These are phyloP conservation scores for Cyberlindnera veronae DNA, from an alignment of 805 yeast species.

Conservation along the genomic window DNA sequence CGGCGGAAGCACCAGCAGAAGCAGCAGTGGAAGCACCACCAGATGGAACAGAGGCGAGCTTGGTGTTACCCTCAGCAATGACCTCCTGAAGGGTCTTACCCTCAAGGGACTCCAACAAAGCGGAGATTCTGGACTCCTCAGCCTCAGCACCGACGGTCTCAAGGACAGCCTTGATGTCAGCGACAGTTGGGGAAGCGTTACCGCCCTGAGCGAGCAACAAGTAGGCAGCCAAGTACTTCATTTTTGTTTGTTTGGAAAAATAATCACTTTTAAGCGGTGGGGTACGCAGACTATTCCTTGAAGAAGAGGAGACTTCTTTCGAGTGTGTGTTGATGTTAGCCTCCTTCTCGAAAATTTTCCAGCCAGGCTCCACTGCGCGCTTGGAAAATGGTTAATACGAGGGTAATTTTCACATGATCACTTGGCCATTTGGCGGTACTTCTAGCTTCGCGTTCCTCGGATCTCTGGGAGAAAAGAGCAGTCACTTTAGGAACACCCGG, in stretches of 20 bases:
- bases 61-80: slow-evolving; percentile 76
- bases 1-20: slow-evolving; percentile 53
- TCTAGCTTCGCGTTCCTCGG: background rate
- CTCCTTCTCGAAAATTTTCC: slow-evolving; percentile 19
- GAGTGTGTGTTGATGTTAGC: background rate
- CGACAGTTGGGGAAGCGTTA: slow-evolving; percentile 75
- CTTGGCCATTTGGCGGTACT: background rate
- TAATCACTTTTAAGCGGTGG: slow-evolving; percentile 74
- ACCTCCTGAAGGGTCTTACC: slow-evolving; percentile 72
- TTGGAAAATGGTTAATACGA: background rate
- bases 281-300: slow-evolving; percentile 77
- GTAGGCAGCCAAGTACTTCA: slow-evolving; percentile 94
- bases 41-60: slow-evolving; percentile 77
- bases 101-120: slow-evolving; percentile 70
- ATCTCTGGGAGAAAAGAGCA: slow-evolving; percentile 5
- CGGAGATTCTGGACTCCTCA: slow-evolving; percentile 70
- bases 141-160: slow-evolving; percentile 78
- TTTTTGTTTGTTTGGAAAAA: slow-evolving; percentile 41
- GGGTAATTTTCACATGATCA: slow-evolving; percentile 4
- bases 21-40: slow-evolving; percentile 75
- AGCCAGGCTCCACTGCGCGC: too few relatives aligned
- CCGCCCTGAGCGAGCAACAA: slow-evolving; percentile 87
- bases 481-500: slow-evolving; percentile 12
- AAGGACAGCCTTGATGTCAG: slow-evolving; percentile 68
- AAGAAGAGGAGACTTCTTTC: slow-evolving; percentile 1